Percentiles rank a stretch among this genome's conserved stretches.
Evolutionary conservation across 2,329 filamentous ascomycete genomes (phyloP).

Genomic region (Penicillium sp.): DNA sequence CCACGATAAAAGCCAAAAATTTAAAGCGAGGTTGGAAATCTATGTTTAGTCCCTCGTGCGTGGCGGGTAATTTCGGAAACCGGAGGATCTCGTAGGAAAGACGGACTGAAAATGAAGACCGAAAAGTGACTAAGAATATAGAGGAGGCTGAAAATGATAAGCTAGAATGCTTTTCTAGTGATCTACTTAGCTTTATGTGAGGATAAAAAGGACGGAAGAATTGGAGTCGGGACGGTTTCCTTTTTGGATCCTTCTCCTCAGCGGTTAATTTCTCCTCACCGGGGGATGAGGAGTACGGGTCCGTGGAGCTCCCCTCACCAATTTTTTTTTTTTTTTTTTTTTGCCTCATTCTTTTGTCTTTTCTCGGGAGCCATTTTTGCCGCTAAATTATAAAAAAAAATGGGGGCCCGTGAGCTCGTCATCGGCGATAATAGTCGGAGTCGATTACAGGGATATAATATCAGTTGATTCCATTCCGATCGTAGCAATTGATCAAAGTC

Average conservation of each 20-base stretch:
- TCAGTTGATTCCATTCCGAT: neutral
- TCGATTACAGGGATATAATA: neutral
- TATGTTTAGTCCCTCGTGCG: neutral
- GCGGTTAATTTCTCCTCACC: conserved; percentile 26
- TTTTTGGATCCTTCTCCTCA: conserved; percentile 9
- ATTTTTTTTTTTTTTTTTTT: conserved; percentile 11
- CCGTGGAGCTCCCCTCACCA: conserved; percentile 19
- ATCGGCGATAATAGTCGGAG: neutral
- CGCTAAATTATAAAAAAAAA: neutral
- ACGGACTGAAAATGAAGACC: neutral
- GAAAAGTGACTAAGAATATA: neutral
- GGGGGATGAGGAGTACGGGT: conserved; percentile 1
- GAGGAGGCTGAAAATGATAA: neutral
- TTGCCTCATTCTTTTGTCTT: neutral
- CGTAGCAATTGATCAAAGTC: neutral
- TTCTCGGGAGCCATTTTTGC: neutral
- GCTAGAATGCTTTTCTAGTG: neutral
- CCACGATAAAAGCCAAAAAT: neutral
- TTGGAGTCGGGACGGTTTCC: neutral
- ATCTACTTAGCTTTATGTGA: neutral
- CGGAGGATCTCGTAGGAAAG: neutral
- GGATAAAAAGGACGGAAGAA: neutral
- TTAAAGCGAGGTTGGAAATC: neutral
- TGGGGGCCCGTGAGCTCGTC: neutral
- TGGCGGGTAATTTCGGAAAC: conserved; percentile 5